Percentiles rank a stretch among this genome's conserved stretches.
Conservation (phyloP, 352 stramenopile species). For the Phytophthora hibernalis region DNA sequence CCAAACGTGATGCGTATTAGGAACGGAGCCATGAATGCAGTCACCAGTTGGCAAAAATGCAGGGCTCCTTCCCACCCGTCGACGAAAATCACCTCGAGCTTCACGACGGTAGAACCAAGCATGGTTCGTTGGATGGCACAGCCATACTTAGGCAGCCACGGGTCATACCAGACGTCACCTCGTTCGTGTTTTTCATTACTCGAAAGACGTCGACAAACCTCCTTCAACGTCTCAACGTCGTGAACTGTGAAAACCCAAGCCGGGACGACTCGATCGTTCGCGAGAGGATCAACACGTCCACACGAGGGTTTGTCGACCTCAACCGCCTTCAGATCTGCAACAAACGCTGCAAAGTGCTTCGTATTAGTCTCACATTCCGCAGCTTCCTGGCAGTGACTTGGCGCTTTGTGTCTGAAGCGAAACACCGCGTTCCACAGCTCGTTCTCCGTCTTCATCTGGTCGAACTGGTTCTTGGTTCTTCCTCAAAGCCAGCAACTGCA, state of each 20-base stretch:
- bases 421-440: not conserved
- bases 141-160: constrained; percentile 43
- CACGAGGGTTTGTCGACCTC: not conserved
- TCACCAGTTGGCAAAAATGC: constrained; percentile 26
- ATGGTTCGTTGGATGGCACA: constrained; percentile 29
- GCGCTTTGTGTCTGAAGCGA: not conserved
- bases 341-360: constrained; percentile 24
- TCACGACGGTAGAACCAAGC: constrained; percentile 13
- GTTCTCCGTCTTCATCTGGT: not conserved
- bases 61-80: constrained; percentile 36
- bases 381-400: constrained; percentile 28
- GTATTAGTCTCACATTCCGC: constrained; percentile 23
- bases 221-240: not conserved
- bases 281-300: not conserved
- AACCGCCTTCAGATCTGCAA: constrained; percentile 2
- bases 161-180: constrained; percentile 18
- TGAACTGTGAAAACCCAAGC: not conserved
- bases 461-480: too few species aligned
- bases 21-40: constrained; percentile 37
- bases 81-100: constrained; percentile 36
- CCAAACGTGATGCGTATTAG: constrained; percentile 18
- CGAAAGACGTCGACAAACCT: not conserved
- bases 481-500: too few species aligned
- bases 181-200: not conserved
- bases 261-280: not conserved